phyloP scores from a whole-genome alignment of 179 eudicot species.

The Heliamphora pulchella region DNA sequence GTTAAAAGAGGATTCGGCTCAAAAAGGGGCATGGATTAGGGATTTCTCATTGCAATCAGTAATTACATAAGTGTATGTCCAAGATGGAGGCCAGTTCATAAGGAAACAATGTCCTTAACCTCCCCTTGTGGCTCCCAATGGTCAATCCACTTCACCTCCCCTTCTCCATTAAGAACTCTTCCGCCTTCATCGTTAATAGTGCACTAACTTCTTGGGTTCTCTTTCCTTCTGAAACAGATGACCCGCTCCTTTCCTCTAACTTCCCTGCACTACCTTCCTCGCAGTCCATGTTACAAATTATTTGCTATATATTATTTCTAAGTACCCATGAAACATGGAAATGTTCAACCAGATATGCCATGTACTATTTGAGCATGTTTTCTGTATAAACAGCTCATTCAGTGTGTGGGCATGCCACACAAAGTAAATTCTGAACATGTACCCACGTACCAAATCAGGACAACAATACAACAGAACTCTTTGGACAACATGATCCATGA shows the following conservation, averaged over 20 bases:
- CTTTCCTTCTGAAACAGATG: too few species aligned
- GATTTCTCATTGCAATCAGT: too few species aligned
- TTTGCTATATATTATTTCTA: not conserved
- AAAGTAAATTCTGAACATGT: not conserved
- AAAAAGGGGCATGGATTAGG: too few species aligned
- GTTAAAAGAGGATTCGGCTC: too few species aligned
- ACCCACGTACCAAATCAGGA: not conserved
- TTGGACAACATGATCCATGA: not conserved
- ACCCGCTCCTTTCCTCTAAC: too few species aligned
- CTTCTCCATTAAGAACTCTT: too few species aligned
- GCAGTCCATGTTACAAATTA: too few species aligned
- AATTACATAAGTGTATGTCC: too few species aligned
- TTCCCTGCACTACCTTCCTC: too few species aligned
- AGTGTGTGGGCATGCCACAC: not conserved
- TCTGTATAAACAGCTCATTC: not conserved
- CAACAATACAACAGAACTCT: not conserved
- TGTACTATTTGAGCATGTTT: not conserved
- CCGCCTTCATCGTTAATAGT: too few species aligned
- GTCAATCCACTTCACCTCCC: too few species aligned
- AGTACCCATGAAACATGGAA: not conserved
- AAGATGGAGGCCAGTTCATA: not conserved
- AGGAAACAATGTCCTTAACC: not conserved
- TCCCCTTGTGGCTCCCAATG: not conserved
- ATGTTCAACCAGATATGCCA: not conserved
- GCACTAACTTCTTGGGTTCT: too few species aligned